Evolutionary conservation across 2,329 filamentous ascomycete genomes (phyloP).

Genomic region (Fusarium domesticum): DNA sequence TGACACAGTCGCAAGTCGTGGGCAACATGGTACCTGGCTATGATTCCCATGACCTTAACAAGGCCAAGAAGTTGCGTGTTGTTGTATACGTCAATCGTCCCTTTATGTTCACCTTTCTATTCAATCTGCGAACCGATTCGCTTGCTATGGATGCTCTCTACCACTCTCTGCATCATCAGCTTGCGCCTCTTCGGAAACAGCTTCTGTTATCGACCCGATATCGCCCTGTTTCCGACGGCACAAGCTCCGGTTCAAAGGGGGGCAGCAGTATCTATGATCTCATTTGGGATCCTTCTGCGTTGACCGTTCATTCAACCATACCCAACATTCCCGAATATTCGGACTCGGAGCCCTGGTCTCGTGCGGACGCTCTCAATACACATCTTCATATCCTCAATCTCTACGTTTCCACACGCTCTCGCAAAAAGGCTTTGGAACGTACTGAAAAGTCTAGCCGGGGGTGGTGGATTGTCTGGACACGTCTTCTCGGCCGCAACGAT

Average conservation of each 20-base stretch:
- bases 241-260: constrained; percentile 20
- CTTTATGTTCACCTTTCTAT: constrained; percentile 76
- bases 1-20: constrained; percentile 35
- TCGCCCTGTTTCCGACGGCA: constrained; percentile 37
- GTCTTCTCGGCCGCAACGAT: constrained; percentile 43
- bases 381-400: constrained; percentile 62
- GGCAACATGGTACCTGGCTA: constrained; percentile 34
- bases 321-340: constrained; percentile 59
- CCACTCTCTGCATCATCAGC: constrained; percentile 58
- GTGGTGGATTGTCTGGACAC: constrained; percentile 69
- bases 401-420: constrained; percentile 43
- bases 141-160: constrained; percentile 56
- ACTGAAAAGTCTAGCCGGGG: constrained; percentile 65
- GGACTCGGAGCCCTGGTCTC: constrained; percentile 47
- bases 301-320: constrained; percentile 61
- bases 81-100: constrained; percentile 71
- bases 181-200: constrained; percentile 56
- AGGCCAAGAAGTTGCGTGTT: constrained; percentile 59
- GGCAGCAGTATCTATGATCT: constrained; percentile 55
- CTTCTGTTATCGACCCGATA: constrained; percentile 56
- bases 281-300: constrained; percentile 56
- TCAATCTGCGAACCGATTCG: constrained; percentile 56
- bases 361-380: constrained; percentile 61
- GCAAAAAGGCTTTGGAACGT: constrained; percentile 51
- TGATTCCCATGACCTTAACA: constrained; percentile 49